Percentiles rank a stretch among this genome's conserved stretches.
Evolutionary conservation across 2,329 filamentous ascomycete species (phyloP).

Genomic region (Paecilomyces dactylethromorphus): DNA sequence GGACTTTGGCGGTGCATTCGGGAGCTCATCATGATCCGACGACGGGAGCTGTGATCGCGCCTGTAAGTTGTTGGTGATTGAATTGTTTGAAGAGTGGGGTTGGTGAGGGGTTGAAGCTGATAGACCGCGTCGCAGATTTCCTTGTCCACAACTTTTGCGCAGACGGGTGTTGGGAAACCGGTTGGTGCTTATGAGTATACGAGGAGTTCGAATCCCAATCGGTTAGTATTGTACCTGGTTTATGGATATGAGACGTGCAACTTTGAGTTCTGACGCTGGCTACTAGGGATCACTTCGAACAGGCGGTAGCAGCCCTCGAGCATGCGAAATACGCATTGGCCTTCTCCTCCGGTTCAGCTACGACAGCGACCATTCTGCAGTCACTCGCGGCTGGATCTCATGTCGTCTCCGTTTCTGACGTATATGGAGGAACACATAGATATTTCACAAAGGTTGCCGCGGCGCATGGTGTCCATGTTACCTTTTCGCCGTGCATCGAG

Average conservation of each 20-base stretch:
- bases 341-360: constrained; percentile 89
- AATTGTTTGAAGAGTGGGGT: background rate
- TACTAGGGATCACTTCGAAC: constrained; percentile 77
- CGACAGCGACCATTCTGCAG: constrained; percentile 88
- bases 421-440: constrained; percentile 95
- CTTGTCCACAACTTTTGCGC: constrained; percentile 93
- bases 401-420: constrained; percentile 92
- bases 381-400: constrained; percentile 85
- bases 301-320: constrained; percentile 84
- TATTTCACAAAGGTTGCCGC: constrained; percentile 98
- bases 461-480: constrained; percentile 88
- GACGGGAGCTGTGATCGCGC: constrained; percentile 91
- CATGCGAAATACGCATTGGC: constrained; percentile 88
- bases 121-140: constrained; percentile 57
- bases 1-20: constrained; percentile 90
- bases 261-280: background rate
- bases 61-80: constrained; percentile 41
- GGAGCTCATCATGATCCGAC: constrained; percentile 83
- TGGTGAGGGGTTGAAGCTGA: constrained; percentile 6
- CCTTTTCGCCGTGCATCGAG: constrained; percentile 90
- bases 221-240: constrained; percentile 29
- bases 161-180: constrained; percentile 78
- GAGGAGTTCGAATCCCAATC: constrained; percentile 88
- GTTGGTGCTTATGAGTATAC: constrained; percentile 90
- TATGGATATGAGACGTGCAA: background rate